Evolutionary conservation across 345 rosid species (phyloP).

Genomic region (Angophora floribunda): DNA sequence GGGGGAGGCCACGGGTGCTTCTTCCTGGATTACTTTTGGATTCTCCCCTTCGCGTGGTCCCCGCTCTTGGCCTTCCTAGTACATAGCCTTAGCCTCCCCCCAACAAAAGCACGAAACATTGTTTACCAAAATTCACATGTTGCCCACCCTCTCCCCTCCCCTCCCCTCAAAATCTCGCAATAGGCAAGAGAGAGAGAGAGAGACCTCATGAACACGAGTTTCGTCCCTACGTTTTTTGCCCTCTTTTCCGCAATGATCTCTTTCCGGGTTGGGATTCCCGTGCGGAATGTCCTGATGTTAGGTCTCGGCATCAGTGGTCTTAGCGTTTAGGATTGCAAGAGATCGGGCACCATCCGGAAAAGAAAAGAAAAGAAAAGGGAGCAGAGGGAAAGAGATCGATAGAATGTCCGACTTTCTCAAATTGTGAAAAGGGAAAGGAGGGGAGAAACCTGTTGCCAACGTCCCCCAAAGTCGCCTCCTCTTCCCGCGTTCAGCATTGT

Average conservation of each 20-base stretch:
- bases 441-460: background rate
- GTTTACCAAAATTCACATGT: background rate
- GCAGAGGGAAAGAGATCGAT: background rate
- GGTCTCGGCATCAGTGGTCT: too few relatives aligned
- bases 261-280: too few relatives aligned
- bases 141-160: background rate
- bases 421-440: background rate
- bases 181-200: background rate
- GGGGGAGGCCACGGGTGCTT: background rate
- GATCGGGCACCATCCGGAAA: background rate
- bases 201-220: background rate
- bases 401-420: background rate
- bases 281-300: too few relatives aligned
- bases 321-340: too few relatives aligned
- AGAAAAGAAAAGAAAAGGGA: background rate
- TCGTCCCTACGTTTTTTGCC: background rate
- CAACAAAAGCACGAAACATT: background rate
- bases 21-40: background rate
- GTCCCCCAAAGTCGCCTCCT: background rate
- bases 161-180: background rate
- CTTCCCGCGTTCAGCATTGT: background rate
- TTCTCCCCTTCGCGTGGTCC: background rate
- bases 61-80: background rate
- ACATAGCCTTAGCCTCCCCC: background rate
- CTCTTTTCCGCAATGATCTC: too few relatives aligned